Conservation (phyloP, 2,329 filamentous ascomycete genomes). For the Leptographium procerum region DNA sequence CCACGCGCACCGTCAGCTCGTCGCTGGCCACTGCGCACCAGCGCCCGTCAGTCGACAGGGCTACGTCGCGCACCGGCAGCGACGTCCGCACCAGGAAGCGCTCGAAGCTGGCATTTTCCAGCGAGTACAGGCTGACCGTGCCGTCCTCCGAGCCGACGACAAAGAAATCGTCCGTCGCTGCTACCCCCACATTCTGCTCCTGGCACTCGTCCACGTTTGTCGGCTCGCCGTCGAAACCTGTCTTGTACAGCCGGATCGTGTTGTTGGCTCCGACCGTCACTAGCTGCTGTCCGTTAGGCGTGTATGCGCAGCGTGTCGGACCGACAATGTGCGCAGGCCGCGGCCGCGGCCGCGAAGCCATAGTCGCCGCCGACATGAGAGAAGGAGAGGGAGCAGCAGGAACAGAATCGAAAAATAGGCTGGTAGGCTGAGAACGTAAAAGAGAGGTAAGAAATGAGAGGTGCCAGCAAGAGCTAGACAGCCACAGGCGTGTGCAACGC, state of each 20-base stretch:
- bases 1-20: slow-evolving; percentile 81
- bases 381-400: neutral
- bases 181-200: slow-evolving; percentile 74
- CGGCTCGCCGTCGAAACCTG: slow-evolving; percentile 84
- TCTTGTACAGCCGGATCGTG: slow-evolving; percentile 83
- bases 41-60: slow-evolving; percentile 66
- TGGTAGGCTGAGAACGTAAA: no score
- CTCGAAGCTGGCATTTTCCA: slow-evolving; percentile 63
- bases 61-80: slow-evolving; percentile 77
- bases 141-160: slow-evolving; percentile 88
- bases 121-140: slow-evolving; percentile 87
- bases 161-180: slow-evolving; percentile 68
- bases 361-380: neutral
- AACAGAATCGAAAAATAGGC: neutral
- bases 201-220: slow-evolving; percentile 83
- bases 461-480: neutral
- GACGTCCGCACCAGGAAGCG: slow-evolving; percentile 72
- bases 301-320: slow-evolving; percentile 78
- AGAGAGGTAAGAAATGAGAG: neutral
- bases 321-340: slow-evolving; percentile 74
- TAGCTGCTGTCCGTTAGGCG: slow-evolving; percentile 73
- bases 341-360: slow-evolving; percentile 39
- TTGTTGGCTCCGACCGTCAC: slow-evolving; percentile 92
- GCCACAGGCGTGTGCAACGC: neutral
- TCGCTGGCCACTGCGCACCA: slow-evolving; percentile 97